Evolutionary conservation across 306 rosid species (phyloP), one percentile per base, ranked within the genome.

Genomic region (Styphnolobium japonicum): DNA sequence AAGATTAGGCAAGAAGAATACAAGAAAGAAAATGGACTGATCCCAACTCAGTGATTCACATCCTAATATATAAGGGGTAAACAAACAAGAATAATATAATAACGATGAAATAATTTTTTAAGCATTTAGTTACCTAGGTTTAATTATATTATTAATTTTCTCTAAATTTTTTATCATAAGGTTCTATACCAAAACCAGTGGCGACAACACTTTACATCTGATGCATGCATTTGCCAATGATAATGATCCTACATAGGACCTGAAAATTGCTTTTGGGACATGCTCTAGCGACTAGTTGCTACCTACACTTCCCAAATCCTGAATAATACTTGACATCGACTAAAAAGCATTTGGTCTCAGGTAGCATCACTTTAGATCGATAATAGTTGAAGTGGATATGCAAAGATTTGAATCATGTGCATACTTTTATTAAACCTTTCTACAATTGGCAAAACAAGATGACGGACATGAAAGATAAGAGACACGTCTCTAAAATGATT

Each of bases 121-220:
- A 36, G 10, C 29, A 36, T 43, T 34, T 63, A 46, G 21, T 15
- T 64, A 57, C 39, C 51, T 78, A 71, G 39, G 25, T 36, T 77
- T 61, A 56, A 31, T 67, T 46, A 22, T 55, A 14, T 57, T 66
- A 42, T n/a, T n/a, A n/a, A n/a, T n/a, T n/a, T n/a, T n/a, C n/a
- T n/a, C n/a, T n/a, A n/a, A n/a, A n/a, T n/a, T n/a, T n/a, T n/a
- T n/a, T n/a, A n/a, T n/a, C n/a, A n/a, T 33, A 60, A 74, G 46
- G 69, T 58, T 37, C 71, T 42, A 62, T 37, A 55, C 27, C 63
- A 58, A 52, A 57, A 60, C 52, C 31, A 70, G 85, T 55, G 82
- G 85, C 37, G 49, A 45, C 78, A 73, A 10, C 36, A 79, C 84
- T 74, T 80, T 80, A n/a, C n/a, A 80, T 70, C 57, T 39, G 52